A percentile compares a stretch with the other conserved stretches of the same genome.
phyloP scores from a whole-genome alignment of 2,329 filamentous ascomycete species.

The Thielaviopsis musarum region DNA sequence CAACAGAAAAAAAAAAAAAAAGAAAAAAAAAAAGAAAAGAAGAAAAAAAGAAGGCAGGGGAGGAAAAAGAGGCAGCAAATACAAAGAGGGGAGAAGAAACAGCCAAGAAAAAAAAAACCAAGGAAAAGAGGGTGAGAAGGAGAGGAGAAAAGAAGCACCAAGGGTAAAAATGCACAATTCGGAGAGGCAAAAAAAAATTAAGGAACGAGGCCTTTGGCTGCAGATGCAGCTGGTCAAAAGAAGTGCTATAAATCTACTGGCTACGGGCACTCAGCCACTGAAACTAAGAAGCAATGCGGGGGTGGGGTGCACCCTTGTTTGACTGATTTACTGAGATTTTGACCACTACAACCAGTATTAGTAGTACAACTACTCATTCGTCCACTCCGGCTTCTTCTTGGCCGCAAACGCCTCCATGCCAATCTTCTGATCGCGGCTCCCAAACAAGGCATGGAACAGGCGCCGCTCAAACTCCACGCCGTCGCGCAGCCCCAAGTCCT shows the following conservation, averaged over 20 bases:
- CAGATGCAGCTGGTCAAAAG: too few species aligned
- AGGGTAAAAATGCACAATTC: too few species aligned
- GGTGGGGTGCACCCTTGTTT: too few species aligned
- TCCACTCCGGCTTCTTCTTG: slow-evolving; percentile 89
- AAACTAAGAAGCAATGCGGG: too few species aligned
- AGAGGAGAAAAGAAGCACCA: neutral
- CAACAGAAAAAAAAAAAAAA: neutral
- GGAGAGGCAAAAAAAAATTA: neutral
- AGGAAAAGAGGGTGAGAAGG: neutral
- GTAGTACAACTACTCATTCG: slow-evolving; percentile 26
- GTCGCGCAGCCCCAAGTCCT: slow-evolving; percentile 73
- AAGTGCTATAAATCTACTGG: too few species aligned
- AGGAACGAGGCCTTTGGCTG: neutral
- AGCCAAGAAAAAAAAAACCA: neutral
- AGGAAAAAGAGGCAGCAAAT: neutral
- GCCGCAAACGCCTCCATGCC: slow-evolving; percentile 90
- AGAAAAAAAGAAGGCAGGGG: neutral
- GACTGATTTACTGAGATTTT: too few species aligned
- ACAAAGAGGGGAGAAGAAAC: neutral
- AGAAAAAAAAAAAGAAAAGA: neutral
- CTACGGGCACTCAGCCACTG: too few species aligned
- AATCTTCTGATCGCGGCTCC: slow-evolving; percentile 92
- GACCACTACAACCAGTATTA: too few species aligned
- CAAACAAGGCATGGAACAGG: slow-evolving; percentile 85
- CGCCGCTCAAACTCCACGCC: slow-evolving; percentile 90